These are phyloP conservation scores for Zanthoxylum bungeanum DNA, from an alignment of 345 rosid genomes.

Conservation along the genomic window DNA sequence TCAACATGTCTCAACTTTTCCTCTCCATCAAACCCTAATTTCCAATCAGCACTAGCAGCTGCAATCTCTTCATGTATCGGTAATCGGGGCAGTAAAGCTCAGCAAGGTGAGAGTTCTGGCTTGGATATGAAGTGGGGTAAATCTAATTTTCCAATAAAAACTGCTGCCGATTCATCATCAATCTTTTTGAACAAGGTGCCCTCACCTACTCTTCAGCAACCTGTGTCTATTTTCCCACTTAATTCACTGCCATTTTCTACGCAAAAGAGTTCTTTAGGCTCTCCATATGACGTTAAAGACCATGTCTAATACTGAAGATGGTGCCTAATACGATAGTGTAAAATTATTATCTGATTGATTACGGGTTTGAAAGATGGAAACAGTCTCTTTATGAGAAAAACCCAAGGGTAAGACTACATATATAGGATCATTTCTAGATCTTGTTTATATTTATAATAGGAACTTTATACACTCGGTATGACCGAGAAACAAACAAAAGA, in stretches of 20 bases:
- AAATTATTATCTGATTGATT: no score
- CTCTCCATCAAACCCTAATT: conserved; percentile 28
- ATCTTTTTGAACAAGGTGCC: conserved; percentile 11
- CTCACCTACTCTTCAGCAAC: conserved; percentile 6
- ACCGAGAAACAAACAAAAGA: no score
- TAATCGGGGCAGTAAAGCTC: conserved; percentile 4
- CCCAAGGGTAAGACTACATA: no score
- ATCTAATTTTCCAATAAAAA: neutral
- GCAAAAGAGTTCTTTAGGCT: conserved; percentile 23
- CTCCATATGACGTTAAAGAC: conserved; percentile 17
- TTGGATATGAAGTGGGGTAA: conserved; percentile 17
- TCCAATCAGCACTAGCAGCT: conserved; percentile 35
- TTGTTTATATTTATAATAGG: no score
- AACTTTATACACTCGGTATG: no score
- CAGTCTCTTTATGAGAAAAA: no score
- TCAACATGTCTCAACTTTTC: conserved; percentile 41
- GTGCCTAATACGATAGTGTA: no score
- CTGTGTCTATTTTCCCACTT: conserved; percentile 16
- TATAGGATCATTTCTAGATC: no score
- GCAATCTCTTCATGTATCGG: conserved; percentile 32
- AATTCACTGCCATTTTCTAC: conserved; percentile 19
- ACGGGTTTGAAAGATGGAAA: no score
- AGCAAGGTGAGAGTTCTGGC: conserved; percentile 14
- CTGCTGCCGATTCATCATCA: neutral
- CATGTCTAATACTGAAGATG: no score